Base-by-base conservation (phyloP, 192 early-diverging fungal genomes). In the Gamsiella multidivaricata region DNA sequence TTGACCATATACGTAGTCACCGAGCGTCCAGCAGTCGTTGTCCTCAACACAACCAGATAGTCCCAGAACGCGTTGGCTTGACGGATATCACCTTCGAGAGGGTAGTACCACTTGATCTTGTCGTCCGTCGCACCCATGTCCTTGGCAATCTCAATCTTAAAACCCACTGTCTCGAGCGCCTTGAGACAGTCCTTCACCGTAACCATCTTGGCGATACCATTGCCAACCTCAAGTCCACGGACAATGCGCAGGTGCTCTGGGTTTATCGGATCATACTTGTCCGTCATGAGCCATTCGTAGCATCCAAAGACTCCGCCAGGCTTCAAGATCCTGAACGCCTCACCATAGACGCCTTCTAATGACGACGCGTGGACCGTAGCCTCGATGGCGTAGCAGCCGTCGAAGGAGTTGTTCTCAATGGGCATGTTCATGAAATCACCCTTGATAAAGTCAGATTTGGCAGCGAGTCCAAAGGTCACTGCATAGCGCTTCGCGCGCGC, bases 231-330 rank as follows among this genome's bases (percentile, higher is more conserved):
- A 54, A 97, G 85, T 22, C 91, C 94, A 58, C 88, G 90, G 49
- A 93, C 89, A 56, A 97, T 89, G 42, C 84, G 83, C 59, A 81
- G 85, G 69, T 96, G 95, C 29, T 84, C 85, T 20, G 87, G 67
- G 79, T 96, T 91, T 22, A 63, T 79, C 28, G 90, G 87, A 79
- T 98, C 93, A 75, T 90, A 97, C 55, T 91, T 88, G 47, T 95
- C 94, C 34, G 96, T 97, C 60, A 94, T 89, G 74, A 93, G 87
- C 97, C 97, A 98, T 80, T 98, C 97, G 83, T 98, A 98, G 75
- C 90, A 90, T 26, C 94, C 94, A 91, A 96, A 96, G 55, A 84
- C 80, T 53, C 92, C 92, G 26, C 96, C 96, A 45, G 97, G 95
- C 85, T 98, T 98, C 55, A 98, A 74, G 14, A 95, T 93, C 50